Evolutionary conservation across 495 filamentous ascomycete genomes (phyloP).

Genomic region (Hypoxylon intermedium): DNA sequence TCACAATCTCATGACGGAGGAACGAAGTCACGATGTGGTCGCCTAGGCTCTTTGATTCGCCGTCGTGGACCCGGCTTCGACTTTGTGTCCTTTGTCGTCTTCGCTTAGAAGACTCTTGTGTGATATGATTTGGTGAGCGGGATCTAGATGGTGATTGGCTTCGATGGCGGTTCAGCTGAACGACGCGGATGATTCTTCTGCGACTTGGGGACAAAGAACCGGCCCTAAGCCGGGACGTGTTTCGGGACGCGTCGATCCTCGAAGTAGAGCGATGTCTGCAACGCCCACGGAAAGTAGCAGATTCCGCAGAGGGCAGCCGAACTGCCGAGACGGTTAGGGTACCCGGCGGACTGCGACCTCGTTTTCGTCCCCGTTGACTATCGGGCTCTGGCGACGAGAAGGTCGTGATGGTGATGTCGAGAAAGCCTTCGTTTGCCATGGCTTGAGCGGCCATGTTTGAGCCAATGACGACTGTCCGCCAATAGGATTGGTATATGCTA

Average conservation of each 20-base stretch:
- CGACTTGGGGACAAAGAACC: constrained; percentile 44
- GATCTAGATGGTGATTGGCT: constrained; percentile 50
- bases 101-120: constrained; percentile 32
- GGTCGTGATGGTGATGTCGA: constrained; percentile 38
- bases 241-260: constrained; percentile 39
- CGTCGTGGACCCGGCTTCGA: constrained; percentile 41
- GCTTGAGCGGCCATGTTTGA: constrained; percentile 17
- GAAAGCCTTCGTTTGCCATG: constrained; percentile 25
- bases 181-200: constrained; percentile 39
- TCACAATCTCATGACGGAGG: constrained; percentile 35
- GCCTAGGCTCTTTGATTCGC: constrained; percentile 19
- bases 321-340: constrained; percentile 21
- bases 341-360: constrained; percentile 40
- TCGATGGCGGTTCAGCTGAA: constrained; percentile 43
- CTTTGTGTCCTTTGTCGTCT: constrained; percentile 49
- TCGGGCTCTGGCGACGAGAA: constrained; percentile 44
- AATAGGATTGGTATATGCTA: too few relatives aligned
- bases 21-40: constrained; percentile 27
- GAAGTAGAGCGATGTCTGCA: constrained; percentile 49
- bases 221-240: constrained; percentile 37
- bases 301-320: constrained; percentile 45
- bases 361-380: constrained; percentile 45
- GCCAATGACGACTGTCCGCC: too few relatives aligned
- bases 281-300: constrained; percentile 50
- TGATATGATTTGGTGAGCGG: constrained; percentile 36